Conservation (phyloP, 2,329 filamentous ascomycete species). For the Aspergillus melleus region DNA sequence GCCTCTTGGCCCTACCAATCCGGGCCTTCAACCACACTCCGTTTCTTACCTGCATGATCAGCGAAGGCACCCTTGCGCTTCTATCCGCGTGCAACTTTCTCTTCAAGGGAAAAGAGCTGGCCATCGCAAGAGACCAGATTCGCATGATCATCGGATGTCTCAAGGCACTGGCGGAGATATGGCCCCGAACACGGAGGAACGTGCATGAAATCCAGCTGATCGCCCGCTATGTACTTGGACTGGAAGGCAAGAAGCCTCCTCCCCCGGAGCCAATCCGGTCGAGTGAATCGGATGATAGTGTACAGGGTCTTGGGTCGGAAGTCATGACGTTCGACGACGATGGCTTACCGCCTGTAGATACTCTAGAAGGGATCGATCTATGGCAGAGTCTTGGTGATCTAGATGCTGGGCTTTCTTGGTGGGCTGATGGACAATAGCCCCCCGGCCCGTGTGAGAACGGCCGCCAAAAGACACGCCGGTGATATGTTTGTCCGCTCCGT, state of each 20-base stretch:
- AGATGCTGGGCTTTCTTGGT: not conserved
- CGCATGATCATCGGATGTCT: constrained; percentile 42
- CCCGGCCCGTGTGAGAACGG: too few relatives aligned
- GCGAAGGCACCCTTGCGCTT: constrained; percentile 56
- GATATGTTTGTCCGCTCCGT: not conserved
- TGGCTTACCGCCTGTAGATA: not conserved
- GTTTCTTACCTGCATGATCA: constrained; percentile 45
- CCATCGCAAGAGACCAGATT: constrained; percentile 40
- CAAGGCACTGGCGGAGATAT: constrained; percentile 35
- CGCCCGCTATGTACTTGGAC: constrained; percentile 31
- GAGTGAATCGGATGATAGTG: not conserved
- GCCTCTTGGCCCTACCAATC: constrained; percentile 38
- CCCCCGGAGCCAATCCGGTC: not conserved
- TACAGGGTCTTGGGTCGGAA: not conserved
- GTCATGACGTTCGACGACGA: not conserved
- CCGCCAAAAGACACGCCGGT: not conserved
- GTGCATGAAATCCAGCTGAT: constrained; percentile 42
- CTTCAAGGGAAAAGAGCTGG: constrained; percentile 30
- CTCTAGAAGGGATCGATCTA: not conserved
- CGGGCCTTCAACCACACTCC: constrained; percentile 38
- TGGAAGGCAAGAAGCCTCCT: not conserved
- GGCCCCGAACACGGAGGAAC: constrained; percentile 35
- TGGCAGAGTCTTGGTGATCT: not conserved
- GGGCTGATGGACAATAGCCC: not conserved
- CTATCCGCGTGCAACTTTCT: constrained; percentile 50